Evolutionary conservation across 2,329 filamentous ascomycete species (phyloP).

Genomic region (Fusarium sp.): DNA sequence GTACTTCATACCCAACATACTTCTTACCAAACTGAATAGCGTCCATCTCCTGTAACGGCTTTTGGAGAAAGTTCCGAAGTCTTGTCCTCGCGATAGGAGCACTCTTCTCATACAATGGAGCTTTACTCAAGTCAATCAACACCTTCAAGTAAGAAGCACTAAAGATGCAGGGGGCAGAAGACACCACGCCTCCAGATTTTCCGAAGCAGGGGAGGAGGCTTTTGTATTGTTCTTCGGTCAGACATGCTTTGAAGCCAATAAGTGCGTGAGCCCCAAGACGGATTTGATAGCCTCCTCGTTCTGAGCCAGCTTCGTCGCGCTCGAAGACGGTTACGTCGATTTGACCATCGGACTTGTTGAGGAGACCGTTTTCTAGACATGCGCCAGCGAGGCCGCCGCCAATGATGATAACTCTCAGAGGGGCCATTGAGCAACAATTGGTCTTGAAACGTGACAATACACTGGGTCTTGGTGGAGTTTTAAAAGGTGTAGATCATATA

Average conservation of each 20-base stretch:
- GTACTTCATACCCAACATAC: background rate
- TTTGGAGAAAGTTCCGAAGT: background rate
- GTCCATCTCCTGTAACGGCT: rapidly evolving
- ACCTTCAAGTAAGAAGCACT: background rate
- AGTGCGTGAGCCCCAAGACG: background rate
- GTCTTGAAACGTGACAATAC: too few relatives aligned
- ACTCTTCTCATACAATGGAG: background rate
- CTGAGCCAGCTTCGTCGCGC: background rate
- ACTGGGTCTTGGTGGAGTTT: too few relatives aligned
- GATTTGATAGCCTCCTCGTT: background rate
- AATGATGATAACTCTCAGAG: background rate
- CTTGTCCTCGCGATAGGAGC: background rate
- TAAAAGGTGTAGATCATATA: too few relatives aligned
- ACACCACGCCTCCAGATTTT: background rate
- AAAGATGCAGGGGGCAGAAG: background rate
- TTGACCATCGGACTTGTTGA: background rate
- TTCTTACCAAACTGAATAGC: background rate
- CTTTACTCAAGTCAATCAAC: background rate
- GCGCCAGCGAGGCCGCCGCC: background rate
- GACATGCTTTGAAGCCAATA: background rate
- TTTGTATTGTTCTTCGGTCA: background rate
- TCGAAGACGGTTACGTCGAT: background rate
- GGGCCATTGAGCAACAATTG: background rate
- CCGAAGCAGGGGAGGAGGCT: background rate
- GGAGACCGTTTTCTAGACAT: background rate